A percentile compares a stretch with the other conserved stretches of the same genome.
Evolutionary conservation across 768 basidiomycete genomes (phyloP).

Genomic region (Boletus barrowsii): DNA sequence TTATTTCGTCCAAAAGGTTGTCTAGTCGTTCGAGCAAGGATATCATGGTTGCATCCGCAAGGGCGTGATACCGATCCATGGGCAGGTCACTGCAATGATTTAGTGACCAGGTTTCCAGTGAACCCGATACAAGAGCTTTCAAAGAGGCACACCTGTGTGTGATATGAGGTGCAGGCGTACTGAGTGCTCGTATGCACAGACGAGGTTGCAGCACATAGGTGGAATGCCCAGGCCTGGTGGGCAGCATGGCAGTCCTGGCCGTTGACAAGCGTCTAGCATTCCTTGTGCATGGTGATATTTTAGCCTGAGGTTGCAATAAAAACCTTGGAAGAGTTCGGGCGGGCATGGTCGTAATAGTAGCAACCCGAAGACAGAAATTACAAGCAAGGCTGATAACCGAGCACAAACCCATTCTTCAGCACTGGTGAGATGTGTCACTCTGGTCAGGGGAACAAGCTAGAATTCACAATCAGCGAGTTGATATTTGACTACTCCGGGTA

Average conservation of each 20-base stretch:
- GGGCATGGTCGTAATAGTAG: conserved; percentile 12
- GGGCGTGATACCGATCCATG: conserved; percentile 61
- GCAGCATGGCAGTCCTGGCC: neutral
- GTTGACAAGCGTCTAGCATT: conserved; percentile 3
- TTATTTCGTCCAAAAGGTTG: conserved; percentile 57
- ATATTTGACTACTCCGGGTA: no score
- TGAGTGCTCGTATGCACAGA: conserved; percentile 24
- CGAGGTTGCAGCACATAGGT: neutral
- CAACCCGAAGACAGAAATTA: neutral
- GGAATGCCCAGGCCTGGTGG: neutral
- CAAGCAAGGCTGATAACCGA: neutral
- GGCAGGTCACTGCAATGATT: conserved; percentile 44
- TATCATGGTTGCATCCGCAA: conserved; percentile 80
- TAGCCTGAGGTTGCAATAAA: conserved; percentile 5
- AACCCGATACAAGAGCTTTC: neutral
- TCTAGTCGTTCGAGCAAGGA: conserved; percentile 72
- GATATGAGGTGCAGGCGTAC: conserved; percentile 57
- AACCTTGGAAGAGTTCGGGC: conserved; percentile 15
- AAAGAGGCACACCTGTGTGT: conserved; percentile 46
- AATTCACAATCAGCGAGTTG: neutral
- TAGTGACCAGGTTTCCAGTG: neutral
- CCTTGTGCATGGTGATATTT: neutral
- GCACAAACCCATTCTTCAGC: no score
- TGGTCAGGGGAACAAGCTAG: neutral
- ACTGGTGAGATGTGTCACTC: no score